Base-by-base conservation (phyloP, 2,329 filamentous ascomycete genomes). In the Myriosclerotinia curreyana region DNA sequence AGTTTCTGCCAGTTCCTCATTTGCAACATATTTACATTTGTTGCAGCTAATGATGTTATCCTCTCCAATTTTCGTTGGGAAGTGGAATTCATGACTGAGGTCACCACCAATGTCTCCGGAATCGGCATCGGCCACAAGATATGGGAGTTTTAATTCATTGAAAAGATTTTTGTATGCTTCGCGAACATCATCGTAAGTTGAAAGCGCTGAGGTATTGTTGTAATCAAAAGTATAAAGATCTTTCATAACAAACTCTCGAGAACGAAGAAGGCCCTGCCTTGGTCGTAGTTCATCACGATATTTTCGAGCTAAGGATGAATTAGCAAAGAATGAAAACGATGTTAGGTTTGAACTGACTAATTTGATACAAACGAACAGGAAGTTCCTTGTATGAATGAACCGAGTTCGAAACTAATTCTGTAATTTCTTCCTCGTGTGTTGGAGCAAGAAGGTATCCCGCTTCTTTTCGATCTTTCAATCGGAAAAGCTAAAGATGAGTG, bases 351-450 rank as follows among this genome's bases (percentile, higher is more conserved):
- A 36, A 73, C 83, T 75, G 75, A 90, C 89, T 88, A 56, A 95
- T 95, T 75, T 99, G 95, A 73, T 98, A 99, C 0, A 99, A 79
- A 51, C 92, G 85, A 31, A 98, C 75, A 0, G 95, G 95, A 11
- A 98, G 80, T 52, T 91, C 87, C 72, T 92, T 94, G 74, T 96
- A 94, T 0, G 93, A 96, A 50, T 87, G 86, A 1, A 93, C 80
- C 20, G 87, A 83, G 64, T 82, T 83, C 5, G 86, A 85, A 1
- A 97, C 90, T 2, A 99, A 79, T 0, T 83, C 79, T 0, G 95
- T 99, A 70, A 99, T 95, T 74, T 99, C 95, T 75, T 99, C 95
- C 74, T 99, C 95, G 67, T 99, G 95, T 0, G 95, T 99, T 0
- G 95, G 95, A 1, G 92, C 89, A 5, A 99, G 83, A 38, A 99